Percentiles rank a stretch among this genome's conserved stretches.
These are phyloP conservation scores for Phytophthora pini DNA, from an alignment of 352 stramenopile genomes.

Conservation along the genomic window DNA sequence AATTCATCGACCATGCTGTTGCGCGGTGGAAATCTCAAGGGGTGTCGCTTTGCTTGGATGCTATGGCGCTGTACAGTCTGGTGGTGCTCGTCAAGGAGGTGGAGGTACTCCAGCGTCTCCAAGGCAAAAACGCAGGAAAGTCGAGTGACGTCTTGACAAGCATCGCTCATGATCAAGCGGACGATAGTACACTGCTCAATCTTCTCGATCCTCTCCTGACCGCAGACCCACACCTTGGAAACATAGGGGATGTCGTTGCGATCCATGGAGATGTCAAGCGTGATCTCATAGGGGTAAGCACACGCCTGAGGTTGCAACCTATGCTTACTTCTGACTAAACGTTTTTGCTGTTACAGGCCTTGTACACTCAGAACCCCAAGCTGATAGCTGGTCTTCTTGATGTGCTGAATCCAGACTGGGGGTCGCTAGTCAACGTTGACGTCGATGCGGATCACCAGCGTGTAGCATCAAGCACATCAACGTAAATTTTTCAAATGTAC, in stretches of 20 bases:
- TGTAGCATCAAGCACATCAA: background rate
- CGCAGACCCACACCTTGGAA: constrained; percentile 42
- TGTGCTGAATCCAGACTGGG: constrained; percentile 61
- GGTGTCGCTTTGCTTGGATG: constrained; percentile 40
- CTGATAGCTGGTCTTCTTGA: constrained; percentile 52
- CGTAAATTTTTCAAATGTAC: too few relatives aligned
- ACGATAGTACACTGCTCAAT: constrained; percentile 45
- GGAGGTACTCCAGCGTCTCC: constrained; percentile 39
- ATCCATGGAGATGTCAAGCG: constrained; percentile 43
- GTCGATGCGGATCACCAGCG: constrained; percentile 7
- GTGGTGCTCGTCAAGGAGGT: constrained; percentile 60
- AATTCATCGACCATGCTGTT: constrained; percentile 37
- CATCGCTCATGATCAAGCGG: constrained; percentile 37
- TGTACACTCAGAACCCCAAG: constrained; percentile 75
- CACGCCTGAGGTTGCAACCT: background rate
- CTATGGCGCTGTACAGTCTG: constrained; percentile 45
- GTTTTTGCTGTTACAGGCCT: constrained; percentile 29
- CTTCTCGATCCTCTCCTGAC: constrained; percentile 55
- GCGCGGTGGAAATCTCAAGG: constrained; percentile 33
- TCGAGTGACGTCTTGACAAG: constrained; percentile 14
- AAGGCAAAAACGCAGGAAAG: constrained; percentile 3
- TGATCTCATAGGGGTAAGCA: constrained; percentile 62
- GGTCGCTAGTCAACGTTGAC: constrained; percentile 51
- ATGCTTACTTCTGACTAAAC: constrained; percentile 10
- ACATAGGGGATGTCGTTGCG: constrained; percentile 27